A percentile compares a stretch with the other conserved stretches of the same genome.
Conservation (phyloP, 306 rosid species). For the Aeschynomene evenia region DNA sequence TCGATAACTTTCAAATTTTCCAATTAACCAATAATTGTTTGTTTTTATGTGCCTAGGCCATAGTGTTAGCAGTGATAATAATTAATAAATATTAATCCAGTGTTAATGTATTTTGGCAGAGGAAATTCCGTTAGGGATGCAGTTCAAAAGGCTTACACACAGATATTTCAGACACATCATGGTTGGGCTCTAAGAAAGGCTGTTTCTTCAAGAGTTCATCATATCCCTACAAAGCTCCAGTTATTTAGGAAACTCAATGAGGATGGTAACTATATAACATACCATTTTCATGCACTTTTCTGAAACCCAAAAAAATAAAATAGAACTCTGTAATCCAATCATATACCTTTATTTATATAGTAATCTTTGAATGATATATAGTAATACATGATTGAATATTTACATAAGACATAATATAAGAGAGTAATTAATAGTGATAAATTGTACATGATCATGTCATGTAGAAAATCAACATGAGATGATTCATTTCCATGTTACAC, state of each 20-base stretch:
- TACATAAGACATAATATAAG: no score
- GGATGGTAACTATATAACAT: constrained; percentile 58
- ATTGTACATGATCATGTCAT: no score
- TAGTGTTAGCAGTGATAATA: background rate
- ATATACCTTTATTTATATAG: no score
- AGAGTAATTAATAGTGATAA: no score
- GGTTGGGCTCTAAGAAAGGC: constrained; percentile 81
- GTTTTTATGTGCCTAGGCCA: background rate
- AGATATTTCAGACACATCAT: constrained; percentile 67
- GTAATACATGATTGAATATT: no score
- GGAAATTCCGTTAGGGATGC: constrained; percentile 66
- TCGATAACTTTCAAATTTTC: no score
- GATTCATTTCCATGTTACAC: no score
- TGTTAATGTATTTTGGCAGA: constrained; percentile 40
- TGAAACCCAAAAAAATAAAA: no score
- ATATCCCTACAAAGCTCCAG: constrained; percentile 28
- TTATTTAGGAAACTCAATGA: constrained; percentile 29
- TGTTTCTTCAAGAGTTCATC: constrained; percentile 46
- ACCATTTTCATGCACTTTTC: background rate
- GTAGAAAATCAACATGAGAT: no score
- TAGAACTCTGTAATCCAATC: no score
- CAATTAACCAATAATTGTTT: background rate
- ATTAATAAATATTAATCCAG: constrained; percentile 1
- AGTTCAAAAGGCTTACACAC: constrained; percentile 58
- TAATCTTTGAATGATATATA: no score